phyloP scores from a whole-genome alignment of 2,329 filamentous ascomycete species.

The Daldinia eschscholtzii region DNA sequence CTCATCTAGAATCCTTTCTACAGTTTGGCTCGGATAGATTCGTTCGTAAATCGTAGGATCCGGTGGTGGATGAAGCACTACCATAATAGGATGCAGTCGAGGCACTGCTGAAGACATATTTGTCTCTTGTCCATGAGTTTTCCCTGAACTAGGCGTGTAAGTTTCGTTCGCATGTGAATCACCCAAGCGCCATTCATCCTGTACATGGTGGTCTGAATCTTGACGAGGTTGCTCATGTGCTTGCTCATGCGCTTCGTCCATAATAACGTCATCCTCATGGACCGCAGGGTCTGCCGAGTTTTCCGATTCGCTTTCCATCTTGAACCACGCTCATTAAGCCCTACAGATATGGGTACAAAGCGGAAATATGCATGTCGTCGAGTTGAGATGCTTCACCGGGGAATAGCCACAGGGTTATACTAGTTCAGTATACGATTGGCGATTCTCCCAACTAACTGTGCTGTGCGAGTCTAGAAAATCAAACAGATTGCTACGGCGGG shows the following conservation, averaged over 20 bases:
- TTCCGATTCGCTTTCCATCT: conserved; percentile 47
- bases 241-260: conserved; percentile 13
- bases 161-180: background rate
- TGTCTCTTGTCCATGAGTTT: background rate
- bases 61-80: conserved; percentile 48
- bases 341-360: conserved; percentile 3
- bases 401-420: background rate
- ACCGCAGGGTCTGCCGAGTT: conserved; percentile 40
- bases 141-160: background rate
- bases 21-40: conserved; percentile 53
- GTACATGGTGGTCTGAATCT: conserved; percentile 13
- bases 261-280: conserved; percentile 14
- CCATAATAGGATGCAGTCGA: conserved; percentile 47
- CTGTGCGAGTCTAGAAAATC: background rate
- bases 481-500: background rate
- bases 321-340: background rate
- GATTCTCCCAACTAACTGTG: background rate
- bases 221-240: conserved; percentile 1
- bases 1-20: conserved; percentile 56
- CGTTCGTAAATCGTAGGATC: conserved; percentile 47
- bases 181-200: conserved; percentile 13
- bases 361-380: conserved; percentile 4
- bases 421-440: conserved; percentile 4
- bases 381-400: conserved; percentile 6
- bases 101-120: conserved; percentile 13